A percentile compares a stretch with the other conserved stretches of the same genome.
Conservation (phyloP, 305 asterid species). For the Striga hermonthica region DNA sequence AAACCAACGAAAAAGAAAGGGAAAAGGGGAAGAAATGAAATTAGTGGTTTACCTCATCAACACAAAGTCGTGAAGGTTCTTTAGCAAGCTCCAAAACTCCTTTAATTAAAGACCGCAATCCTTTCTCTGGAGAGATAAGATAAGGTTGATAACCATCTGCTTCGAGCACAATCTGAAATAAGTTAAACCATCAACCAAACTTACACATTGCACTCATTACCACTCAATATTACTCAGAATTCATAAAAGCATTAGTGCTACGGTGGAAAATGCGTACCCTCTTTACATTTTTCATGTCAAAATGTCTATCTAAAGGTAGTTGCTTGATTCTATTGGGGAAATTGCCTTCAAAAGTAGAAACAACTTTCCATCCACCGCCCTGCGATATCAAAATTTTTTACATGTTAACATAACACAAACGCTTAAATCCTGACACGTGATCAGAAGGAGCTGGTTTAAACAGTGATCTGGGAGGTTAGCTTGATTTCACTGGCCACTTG, state of each 20-base stretch:
- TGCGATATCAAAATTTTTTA: slow-evolving; percentile 29
- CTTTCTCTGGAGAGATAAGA: slow-evolving; percentile 99
- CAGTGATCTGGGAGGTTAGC: neutral
- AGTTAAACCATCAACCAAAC: slow-evolving; percentile 33
- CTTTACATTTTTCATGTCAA: slow-evolving; percentile 77
- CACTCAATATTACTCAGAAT: neutral
- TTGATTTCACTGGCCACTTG: neutral
- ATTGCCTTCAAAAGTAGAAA: slow-evolving; percentile 86
- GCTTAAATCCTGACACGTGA: neutral
- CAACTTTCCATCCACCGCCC: slow-evolving; percentile 95
- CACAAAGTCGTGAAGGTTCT: slow-evolving; percentile 98
- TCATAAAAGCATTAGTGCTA: slow-evolving; percentile 20
- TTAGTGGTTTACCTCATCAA: slow-evolving; percentile 74
- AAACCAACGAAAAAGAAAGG: slow-evolving; percentile 10
- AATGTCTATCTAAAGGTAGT: slow-evolving; percentile 84
- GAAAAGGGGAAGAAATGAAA: neutral
- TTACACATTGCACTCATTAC: neutral
- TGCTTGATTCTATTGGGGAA: slow-evolving; percentile 85
- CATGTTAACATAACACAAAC: slow-evolving; percentile 13
- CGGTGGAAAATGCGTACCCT: slow-evolving; percentile 47
- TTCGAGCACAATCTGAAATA: slow-evolving; percentile 85
- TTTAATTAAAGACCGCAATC: slow-evolving; percentile 88
- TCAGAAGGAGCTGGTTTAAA: neutral
- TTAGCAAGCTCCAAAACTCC: slow-evolving; percentile 91
- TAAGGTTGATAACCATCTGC: slow-evolving; percentile 99